Evolutionary conservation across 495 filamentous ascomycete species (phyloP), one percentile per base, ranked within the genome.

Genomic region (Daldinia grandis): DNA sequence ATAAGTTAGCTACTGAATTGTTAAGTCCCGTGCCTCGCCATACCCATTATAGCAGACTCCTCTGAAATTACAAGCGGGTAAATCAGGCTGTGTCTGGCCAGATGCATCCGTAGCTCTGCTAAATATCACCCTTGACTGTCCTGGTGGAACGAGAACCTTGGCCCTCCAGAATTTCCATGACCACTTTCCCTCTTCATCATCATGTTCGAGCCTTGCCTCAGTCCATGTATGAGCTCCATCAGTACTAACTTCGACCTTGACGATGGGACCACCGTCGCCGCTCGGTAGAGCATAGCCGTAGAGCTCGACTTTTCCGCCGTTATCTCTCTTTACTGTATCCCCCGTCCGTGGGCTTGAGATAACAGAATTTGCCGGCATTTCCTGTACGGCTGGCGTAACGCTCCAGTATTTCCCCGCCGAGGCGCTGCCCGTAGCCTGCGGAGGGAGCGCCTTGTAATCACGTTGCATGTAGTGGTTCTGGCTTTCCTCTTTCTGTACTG

Each of bases 361-460:
- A 49, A 80, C 81, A 31, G 74, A 79, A 12, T 78, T 88, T 38
- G 89, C 80, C 8, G 87, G 86, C 80, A 86, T 84, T 68, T 89
- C 86, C 60, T 85, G 83, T 53, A 90, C 82, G 1, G 86, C 73
- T 10, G 76, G 77, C 0, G 82, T 82, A n/a, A 68, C 37, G 19
- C 80, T 79, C 87, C 86, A 88, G 75, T 87, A 78, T 2, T 76
- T 78, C 4, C 81, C 84, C 17, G 84, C 76, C 19, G 80, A 75
- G 67, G 81, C 76, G 60, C 83, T 82, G 54, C 82, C 79, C 9
- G 75, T 75, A 1, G 81, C 80, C 14, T 80, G 75, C 14, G 86
- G 87, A 0, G 85, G 86, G 27, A 88, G 81, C 17, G 80, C 76
- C 64, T 89, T 89, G 80, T 90, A 90, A 69, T 88, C 87, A 38